A percentile compares a stretch with the other conserved stretches of the same genome.
Conservation (phyloP, 192 early-diverging fungal genomes). For the Backusella macrospora region DNA sequence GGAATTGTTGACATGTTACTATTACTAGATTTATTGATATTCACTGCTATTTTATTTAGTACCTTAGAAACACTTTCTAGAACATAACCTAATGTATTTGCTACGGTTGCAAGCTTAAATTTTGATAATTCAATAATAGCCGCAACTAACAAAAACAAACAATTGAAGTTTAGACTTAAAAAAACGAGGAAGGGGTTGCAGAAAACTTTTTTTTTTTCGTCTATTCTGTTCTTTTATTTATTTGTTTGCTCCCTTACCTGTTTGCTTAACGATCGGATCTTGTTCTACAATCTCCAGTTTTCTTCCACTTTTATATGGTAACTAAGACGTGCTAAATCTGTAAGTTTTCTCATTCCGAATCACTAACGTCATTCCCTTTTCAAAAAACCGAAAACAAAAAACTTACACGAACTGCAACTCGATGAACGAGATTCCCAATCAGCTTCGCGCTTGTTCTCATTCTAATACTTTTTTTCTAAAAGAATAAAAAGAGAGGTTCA, state of each 20-base stretch:
- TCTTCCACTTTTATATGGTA: slow-evolving; percentile 69
- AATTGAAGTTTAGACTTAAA: slow-evolving; percentile 9
- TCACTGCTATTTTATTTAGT: not conserved
- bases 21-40: not conserved
- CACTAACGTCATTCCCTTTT: not conserved
- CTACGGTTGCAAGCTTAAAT: slow-evolving; percentile 66
- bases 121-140: slow-evolving; percentile 74
- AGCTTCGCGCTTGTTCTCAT: slow-evolving; percentile 26
- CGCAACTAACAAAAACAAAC: slow-evolving; percentile 49
- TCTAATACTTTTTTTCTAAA: not conserved
- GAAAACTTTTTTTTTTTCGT: not conserved
- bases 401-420: slow-evolving; percentile 25
- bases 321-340: slow-evolving; percentile 41
- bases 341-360: not conserved
- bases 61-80: slow-evolving; percentile 76
- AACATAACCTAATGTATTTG: slow-evolving; percentile 64
- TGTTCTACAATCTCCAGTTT: slow-evolving; percentile 60
- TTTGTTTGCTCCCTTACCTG: slow-evolving; percentile 20
- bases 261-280: slow-evolving; percentile 73
- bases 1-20: not conserved
- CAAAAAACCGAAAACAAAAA: not conserved
- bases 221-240: no score
- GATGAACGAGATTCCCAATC: slow-evolving; percentile 23
- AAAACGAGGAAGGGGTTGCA: not conserved
- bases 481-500: not conserved